phyloP scores from a whole-genome alignment of 805 yeast species.

The Debaryomyces tyrocola region DNA sequence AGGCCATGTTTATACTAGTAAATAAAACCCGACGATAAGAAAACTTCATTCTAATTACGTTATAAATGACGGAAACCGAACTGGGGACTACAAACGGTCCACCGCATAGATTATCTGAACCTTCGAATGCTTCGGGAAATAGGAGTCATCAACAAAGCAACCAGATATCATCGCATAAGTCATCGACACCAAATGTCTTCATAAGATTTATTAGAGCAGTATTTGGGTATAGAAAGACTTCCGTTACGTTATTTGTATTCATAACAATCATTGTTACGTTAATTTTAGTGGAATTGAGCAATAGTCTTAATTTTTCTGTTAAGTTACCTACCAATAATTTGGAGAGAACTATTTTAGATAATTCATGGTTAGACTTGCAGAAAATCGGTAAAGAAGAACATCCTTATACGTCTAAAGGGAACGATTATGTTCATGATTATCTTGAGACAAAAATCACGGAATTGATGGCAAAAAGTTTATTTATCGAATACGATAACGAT shows the following conservation, averaged over 20 bases:
- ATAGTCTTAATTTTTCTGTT: conserved; percentile 38
- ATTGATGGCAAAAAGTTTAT: conserved; percentile 27
- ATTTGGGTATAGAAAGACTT: conserved; percentile 73
- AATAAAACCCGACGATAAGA: background rate
- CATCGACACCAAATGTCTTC: conserved; percentile 19
- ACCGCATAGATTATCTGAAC: background rate
- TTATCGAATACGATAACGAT: conserved; percentile 41
- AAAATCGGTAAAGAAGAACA: conserved; percentile 65
- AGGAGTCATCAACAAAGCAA: background rate
- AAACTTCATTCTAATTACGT: background rate
- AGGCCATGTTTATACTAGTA: background rate
- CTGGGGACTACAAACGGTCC: background rate
- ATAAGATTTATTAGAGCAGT: conserved; percentile 41
- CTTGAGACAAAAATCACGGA: conserved; percentile 44
- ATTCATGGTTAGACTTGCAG: conserved; percentile 74
- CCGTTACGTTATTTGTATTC: conserved; percentile 57
- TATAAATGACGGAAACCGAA: background rate
- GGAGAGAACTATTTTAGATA: conserved; percentile 31
- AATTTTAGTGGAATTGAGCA: conserved; percentile 37
- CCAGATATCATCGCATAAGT: background rate
- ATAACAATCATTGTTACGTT: conserved; percentile 46
- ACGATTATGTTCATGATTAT: conserved; percentile 74
- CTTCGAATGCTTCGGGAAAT: background rate
- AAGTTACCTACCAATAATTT: conserved; percentile 44
- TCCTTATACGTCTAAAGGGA: conserved; percentile 76